Evolutionary conservation across 1,284 basidiomycete genomes (phyloP).

Genomic region (Neolentinus lepideus): DNA sequence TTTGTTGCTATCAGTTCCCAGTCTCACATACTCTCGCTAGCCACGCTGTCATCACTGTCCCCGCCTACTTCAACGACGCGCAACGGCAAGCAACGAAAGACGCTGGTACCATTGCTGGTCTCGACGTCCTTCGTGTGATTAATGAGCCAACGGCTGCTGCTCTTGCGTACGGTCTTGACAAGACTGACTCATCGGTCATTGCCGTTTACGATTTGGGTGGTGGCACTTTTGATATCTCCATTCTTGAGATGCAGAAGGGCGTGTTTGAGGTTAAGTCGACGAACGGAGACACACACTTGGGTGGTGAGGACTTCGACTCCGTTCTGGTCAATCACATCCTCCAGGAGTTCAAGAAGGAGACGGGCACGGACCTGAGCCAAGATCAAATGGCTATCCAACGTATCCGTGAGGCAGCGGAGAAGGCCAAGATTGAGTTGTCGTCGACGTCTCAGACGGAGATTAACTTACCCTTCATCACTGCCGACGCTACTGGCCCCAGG

Average conservation of each 20-base stretch:
- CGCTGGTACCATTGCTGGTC: slow-evolving; percentile 93
- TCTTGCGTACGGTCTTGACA: slow-evolving; percentile 93
- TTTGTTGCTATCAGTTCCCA: background rate
- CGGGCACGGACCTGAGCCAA: slow-evolving; percentile 72
- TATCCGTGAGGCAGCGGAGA: slow-evolving; percentile 97
- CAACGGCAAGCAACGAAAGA: slow-evolving; percentile 98
- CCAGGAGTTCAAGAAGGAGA: slow-evolving; percentile 92
- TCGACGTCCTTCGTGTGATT: slow-evolving; percentile 97
- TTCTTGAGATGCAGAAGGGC: slow-evolving; percentile 98
- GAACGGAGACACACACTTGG: slow-evolving; percentile 97
- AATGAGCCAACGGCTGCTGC: slow-evolving; percentile 99
- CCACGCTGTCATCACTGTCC: slow-evolving; percentile 88
- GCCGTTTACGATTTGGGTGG: slow-evolving; percentile 98
- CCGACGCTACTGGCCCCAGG: slow-evolving; percentile 90
- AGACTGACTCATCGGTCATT: slow-evolving; percentile 77
- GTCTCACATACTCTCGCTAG: slow-evolving; percentile 24
- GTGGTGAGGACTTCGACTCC: slow-evolving; percentile 98
- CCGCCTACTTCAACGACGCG: slow-evolving; percentile 99
- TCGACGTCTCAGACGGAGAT: slow-evolving; percentile 92
- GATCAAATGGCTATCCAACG: slow-evolving; percentile 99
- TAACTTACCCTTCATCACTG: slow-evolving; percentile 96
- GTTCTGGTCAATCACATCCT: slow-evolving; percentile 85
- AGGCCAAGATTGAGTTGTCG: slow-evolving; percentile 98
- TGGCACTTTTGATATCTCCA: slow-evolving; percentile 98
- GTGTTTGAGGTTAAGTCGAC: slow-evolving; percentile 99